Percentiles rank a stretch among this genome's conserved stretches.
Conservation (phyloP, 305 asterid species). For the Coffea humblotiana region DNA sequence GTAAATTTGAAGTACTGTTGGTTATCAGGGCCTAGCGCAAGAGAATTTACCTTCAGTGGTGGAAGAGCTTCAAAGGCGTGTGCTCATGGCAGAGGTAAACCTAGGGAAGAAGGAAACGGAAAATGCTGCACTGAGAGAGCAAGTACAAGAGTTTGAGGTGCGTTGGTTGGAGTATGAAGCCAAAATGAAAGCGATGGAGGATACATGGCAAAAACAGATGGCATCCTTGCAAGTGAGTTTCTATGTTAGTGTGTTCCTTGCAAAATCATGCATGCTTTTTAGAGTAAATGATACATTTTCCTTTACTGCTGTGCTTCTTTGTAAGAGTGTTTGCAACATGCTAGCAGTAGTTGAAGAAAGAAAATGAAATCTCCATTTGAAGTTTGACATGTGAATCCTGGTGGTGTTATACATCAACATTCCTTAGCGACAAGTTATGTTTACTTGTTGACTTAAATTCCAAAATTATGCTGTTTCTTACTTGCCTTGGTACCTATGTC, state of each 20-base stretch:
- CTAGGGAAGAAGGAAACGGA: conserved; percentile 72
- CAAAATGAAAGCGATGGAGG: conserved; percentile 91
- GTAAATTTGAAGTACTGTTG: conserved; percentile 21
- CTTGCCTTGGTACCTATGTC: background rate
- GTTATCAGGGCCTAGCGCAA: conserved; percentile 54
- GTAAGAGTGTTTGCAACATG: background rate
- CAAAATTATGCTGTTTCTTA: background rate
- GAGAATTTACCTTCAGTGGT: conserved; percentile 51
- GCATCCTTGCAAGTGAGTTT: conserved; percentile 74
- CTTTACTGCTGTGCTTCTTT: background rate
- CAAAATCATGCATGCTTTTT: background rate
- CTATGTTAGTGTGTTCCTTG: background rate
- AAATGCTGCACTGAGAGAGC: conserved; percentile 67
- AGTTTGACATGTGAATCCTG: background rate
- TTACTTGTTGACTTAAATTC: conserved; percentile 1
- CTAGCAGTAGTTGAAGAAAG: background rate
- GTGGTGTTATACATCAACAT: background rate
- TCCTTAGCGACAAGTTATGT: background rate
- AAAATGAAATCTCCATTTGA: background rate
- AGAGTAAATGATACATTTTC: background rate
- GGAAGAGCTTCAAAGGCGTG: conserved; percentile 73
- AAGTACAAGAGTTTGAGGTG: conserved; percentile 58
- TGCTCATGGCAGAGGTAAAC: conserved; percentile 48
- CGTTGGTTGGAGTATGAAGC: conserved; percentile 77
- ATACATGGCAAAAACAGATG: conserved; percentile 89